Conservation (phyloP, 164 flowering plant genomes). For the Taxillus chinensis region DNA sequence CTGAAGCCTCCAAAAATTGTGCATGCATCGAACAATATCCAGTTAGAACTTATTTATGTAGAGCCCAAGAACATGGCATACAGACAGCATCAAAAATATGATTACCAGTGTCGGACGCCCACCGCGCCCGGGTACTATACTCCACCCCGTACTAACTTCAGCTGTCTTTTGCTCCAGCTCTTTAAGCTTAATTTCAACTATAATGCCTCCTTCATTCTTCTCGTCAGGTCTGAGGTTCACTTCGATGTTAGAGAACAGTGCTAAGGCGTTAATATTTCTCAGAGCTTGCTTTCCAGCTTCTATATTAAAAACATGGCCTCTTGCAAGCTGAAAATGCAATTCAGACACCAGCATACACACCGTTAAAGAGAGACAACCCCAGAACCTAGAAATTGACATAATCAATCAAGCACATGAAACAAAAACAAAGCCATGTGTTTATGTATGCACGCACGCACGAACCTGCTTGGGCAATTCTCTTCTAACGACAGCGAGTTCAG, state of each 20-base stretch:
- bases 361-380: not conserved
- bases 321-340: slow-evolving; percentile 50
- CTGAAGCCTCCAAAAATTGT: slow-evolving; percentile 57
- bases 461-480: slow-evolving; percentile 86
- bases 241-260: slow-evolving; percentile 88
- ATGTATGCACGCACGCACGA: no score
- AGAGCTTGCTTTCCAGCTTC: slow-evolving; percentile 96
- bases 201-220: slow-evolving; percentile 91
- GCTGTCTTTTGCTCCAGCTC: slow-evolving; percentile 93
- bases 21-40: slow-evolving; percentile 4
- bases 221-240: slow-evolving; percentile 97
- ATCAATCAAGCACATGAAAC: not conserved
- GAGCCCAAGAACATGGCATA: not conserved
- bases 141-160: slow-evolving; percentile 98
- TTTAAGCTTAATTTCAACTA: slow-evolving; percentile 94
- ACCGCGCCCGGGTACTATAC: slow-evolving; percentile 93
- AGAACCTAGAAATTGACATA: not conserved
- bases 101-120: slow-evolving; percentile 92
- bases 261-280: slow-evolving; percentile 77
- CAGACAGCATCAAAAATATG: not conserved
- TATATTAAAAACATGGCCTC: slow-evolving; percentile 82
- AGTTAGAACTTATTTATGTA: not conserved
- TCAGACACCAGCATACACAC: not conserved
- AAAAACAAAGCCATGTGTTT: not conserved
- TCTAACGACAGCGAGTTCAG: slow-evolving; percentile 51